Evolutionary conservation across 2,329 filamentous ascomycete genomes (phyloP), one percentile per base, ranked within the genome.

Genomic region (Emydomyces testavorans): DNA sequence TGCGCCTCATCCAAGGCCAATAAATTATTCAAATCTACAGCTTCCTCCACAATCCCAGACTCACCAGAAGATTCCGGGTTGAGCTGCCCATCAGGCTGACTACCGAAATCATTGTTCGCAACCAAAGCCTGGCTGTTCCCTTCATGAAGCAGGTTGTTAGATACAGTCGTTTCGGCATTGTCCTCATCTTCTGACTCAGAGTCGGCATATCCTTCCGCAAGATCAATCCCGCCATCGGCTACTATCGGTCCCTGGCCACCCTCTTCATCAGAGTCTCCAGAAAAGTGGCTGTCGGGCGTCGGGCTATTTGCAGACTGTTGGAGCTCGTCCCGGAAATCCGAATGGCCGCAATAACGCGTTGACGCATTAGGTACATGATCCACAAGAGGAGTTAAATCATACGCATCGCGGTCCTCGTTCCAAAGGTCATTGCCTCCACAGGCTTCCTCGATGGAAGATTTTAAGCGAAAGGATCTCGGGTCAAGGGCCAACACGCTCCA

Each of bases 401-500:
- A 50, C 1, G 36, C 39, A 11, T 15, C 55, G 11, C 52, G 41
- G 13, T 54, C 46, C 24, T 57, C 53, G 13, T 50, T 40, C 15
- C 54, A 48, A 16, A 51, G 45, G 31, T 62, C 61, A 29, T 52
- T 44, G 26, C 65, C 65, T 39, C 69, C 68, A 52, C 65, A 71
- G 6, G 69, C 69, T 16, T 69, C 60, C 51, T 62, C 55, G 37
- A 60, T 60, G 4, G 58, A 59, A 10, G 56, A 52, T 42, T 62
- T 58, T 5, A 56, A 52, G 43, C 65, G 65, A 49, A 72, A 71
- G 32, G 57, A 59, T 20, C 62, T 60, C n/a, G 68, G 66, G 51
- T 72, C 68, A 23, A 73, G 56, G 11, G 69, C 68, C 38, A 71
- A 56, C 38, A 72, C 68, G 37, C 61, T 59, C 70, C 70, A 73